Percentiles rank a stretch among this genome's conserved stretches.
Conservation (phyloP, 371 early-diverging fungal species). For the Conidiobolus incongruus region DNA sequence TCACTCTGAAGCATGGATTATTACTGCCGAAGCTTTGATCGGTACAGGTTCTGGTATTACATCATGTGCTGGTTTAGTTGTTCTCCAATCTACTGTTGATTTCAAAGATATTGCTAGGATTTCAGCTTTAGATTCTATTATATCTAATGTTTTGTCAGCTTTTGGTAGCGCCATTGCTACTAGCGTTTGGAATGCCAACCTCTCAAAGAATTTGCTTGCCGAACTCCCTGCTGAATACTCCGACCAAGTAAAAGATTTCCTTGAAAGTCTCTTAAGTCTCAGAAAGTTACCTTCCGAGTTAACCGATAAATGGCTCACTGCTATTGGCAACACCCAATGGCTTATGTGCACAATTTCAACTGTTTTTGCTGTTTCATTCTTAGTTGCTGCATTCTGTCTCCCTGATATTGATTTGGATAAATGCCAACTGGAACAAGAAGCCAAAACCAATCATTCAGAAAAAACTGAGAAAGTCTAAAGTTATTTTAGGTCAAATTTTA, state of each 20-base stretch:
- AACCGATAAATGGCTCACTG: neutral
- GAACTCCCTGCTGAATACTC: neutral
- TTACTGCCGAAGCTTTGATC: neutral
- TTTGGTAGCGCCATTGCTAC: neutral
- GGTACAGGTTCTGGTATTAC: neutral
- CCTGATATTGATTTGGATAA: too few relatives aligned
- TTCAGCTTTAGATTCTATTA: neutral
- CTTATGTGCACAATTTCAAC: neutral
- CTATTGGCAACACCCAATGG: neutral
- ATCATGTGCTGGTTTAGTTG: neutral
- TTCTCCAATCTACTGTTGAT: neutral
- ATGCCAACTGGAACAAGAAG: too few relatives aligned
- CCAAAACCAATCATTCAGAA: too few relatives aligned
- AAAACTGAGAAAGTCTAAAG: too few relatives aligned
- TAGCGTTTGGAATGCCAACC: neutral
- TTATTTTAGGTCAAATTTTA: too few relatives aligned
- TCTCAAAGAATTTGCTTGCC: neutral
- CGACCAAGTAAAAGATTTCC: neutral
- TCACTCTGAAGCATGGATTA: neutral
- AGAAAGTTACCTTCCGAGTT: neutral
- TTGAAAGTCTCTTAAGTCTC: neutral
- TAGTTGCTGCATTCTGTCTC: too few relatives aligned
- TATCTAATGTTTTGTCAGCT: too few relatives aligned
- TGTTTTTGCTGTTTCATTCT: neutral
- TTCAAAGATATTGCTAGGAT: neutral